Conservation (phyloP, 257 asterid genomes). For the Solanum sitiens region DNA sequence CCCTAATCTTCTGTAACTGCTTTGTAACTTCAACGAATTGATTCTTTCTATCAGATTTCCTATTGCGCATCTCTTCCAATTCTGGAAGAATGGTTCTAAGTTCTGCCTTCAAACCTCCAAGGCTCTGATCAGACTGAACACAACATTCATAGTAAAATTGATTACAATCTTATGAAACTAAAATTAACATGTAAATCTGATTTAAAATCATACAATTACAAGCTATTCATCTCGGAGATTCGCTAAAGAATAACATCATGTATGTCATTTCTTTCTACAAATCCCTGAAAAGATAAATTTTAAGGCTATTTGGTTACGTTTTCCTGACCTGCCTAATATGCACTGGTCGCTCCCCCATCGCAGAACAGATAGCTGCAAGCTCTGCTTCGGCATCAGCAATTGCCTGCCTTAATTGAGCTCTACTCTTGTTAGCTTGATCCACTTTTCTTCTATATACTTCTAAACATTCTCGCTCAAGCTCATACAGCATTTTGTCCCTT, state of each 20-base stretch:
- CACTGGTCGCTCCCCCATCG: conserved; percentile 94
- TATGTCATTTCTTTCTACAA: background rate
- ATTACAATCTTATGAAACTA: background rate
- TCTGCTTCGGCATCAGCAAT: conserved; percentile 99
- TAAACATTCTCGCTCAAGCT: conserved; percentile 82
- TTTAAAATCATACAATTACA: background rate
- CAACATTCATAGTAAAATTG: background rate
- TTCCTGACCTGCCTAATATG: conserved; percentile 47
- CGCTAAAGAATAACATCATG: background rate
- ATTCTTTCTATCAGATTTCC: conserved; percentile 61
- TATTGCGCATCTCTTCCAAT: conserved; percentile 83
- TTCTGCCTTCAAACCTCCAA: conserved; percentile 74
- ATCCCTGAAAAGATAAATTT: background rate
- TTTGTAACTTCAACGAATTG: conserved; percentile 58
- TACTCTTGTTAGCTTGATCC: conserved; percentile 80
- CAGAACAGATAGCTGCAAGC: conserved; percentile 81
- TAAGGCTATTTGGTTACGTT: background rate
- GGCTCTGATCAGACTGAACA: conserved; percentile 64
- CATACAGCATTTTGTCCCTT: conserved; percentile 72
- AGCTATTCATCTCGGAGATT: background rate
- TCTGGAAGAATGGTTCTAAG: conserved; percentile 70
- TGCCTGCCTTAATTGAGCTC: conserved; percentile 92
- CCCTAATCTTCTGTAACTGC: conserved; percentile 57
- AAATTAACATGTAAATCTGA: background rate
- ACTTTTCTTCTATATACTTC: conserved; percentile 94